phyloP scores from a whole-genome alignment of 306 rosid species.

The Lablab purpureus region DNA sequence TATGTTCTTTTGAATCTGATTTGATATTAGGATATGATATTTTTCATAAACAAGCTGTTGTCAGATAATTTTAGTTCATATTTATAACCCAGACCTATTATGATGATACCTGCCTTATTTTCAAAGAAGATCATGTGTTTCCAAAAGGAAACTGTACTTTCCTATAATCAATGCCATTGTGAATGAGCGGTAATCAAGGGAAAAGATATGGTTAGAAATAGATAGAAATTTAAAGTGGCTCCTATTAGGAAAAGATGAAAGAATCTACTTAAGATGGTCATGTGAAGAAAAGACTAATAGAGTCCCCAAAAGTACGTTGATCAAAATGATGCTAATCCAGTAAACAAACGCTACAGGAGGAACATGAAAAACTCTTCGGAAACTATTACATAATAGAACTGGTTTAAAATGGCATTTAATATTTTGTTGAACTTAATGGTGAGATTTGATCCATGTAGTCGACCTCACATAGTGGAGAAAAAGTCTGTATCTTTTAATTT shows the following conservation, averaged over 20 bases:
- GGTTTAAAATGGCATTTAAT: background rate
- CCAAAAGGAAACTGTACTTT: background rate
- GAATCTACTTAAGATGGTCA: background rate
- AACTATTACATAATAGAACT: background rate
- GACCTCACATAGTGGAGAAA: background rate
- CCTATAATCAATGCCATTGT: background rate
- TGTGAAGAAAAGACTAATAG: background rate
- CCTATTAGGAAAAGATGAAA: background rate
- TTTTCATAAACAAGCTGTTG: background rate
- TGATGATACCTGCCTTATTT: background rate
- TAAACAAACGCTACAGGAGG: background rate
- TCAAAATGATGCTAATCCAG: background rate
- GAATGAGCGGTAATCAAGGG: background rate
- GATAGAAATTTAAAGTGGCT: constrained; percentile 2
- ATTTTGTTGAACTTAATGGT: background rate
- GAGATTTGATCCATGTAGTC: background rate
- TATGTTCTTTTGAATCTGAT: background rate
- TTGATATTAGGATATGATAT: background rate
- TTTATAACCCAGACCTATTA: background rate
- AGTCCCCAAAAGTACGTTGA: background rate
- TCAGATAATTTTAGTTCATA: background rate
- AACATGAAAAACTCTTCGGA: background rate
- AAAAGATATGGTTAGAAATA: background rate
- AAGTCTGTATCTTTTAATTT: background rate
- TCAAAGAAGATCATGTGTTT: background rate